Evolutionary conservation across 768 basidiomycete species (phyloP).

Genomic region (Lactifluus volemus): DNA sequence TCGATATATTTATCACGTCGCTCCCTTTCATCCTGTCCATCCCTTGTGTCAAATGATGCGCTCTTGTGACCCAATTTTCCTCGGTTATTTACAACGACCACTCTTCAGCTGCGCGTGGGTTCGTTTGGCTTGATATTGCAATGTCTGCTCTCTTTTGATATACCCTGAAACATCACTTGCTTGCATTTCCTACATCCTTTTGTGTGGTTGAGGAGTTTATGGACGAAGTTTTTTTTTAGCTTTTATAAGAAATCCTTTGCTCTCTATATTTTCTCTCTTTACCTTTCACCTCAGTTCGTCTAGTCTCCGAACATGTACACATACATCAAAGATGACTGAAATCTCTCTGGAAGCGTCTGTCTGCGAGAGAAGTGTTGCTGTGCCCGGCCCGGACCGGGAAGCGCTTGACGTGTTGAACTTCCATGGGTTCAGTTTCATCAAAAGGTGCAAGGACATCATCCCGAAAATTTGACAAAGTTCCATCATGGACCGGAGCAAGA

Average conservation of each 20-base stretch:
- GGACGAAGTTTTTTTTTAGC: background rate
- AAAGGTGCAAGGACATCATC: background rate
- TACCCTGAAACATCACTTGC: slow-evolving; percentile 19
- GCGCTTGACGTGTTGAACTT: background rate
- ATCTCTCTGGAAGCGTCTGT: background rate
- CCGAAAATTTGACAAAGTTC: background rate
- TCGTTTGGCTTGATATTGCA: slow-evolving; percentile 12
- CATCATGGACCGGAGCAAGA: slow-evolving; percentile 10
- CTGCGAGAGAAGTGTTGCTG: too few species aligned
- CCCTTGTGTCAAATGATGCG: slow-evolving; percentile 5
- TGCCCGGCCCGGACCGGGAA: too few species aligned
- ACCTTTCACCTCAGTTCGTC: background rate
- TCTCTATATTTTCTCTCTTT: background rate
- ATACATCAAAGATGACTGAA: slow-evolving; percentile 6
- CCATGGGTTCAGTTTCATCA: slow-evolving; percentile 11
- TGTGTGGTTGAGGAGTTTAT: slow-evolving; percentile 4
- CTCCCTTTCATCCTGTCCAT: slow-evolving; percentile 11
- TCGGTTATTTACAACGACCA: slow-evolving; percentile 15
- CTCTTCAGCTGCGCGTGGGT: slow-evolving; percentile 10
- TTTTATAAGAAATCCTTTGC: slow-evolving; percentile 4
- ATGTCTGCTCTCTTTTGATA: slow-evolving; percentile 15
- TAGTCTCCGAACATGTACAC: slow-evolving; percentile 15
- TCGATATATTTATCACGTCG: slow-evolving; percentile 14
- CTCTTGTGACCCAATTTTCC: slow-evolving; percentile 2
- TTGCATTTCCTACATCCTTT: slow-evolving; percentile 15